Base-by-base conservation (phyloP, 2,329 filamentous ascomycete genomes). In the Alternaria longipes region DNA sequence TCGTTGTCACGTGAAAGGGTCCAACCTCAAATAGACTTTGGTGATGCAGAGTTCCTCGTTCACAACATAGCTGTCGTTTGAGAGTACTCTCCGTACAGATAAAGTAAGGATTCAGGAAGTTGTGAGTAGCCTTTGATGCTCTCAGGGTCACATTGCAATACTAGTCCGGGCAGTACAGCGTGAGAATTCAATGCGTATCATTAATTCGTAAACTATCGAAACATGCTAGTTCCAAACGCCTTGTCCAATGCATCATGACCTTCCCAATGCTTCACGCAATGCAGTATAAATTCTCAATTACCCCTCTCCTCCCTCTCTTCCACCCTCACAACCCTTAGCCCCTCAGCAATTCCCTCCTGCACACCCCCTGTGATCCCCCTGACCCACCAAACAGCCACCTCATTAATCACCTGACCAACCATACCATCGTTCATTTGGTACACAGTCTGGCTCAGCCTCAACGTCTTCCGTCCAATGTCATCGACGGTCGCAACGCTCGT, bases 281-380 rank as follows among this genome's bases (percentile, higher is more conserved):
- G 41, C n/a, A 30, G 26, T 38, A 9, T 4, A 41, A 56, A 46
- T 3, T 5, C 11, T 57, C 56, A 57, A 8, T 42, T 20, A 30
- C 20, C 32, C 36, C n/a, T 52, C 56, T 56, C 56, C 16, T 46
- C 24, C 22, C n/a, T 52, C 56, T 57, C 56, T 12, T 46, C 24
- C 22, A 42, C 41, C 20, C 83, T 82, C 49, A 86, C 62, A 42
- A 84, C 78, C 20, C 78, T 73, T 74, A 87, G 80, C 0, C 86
- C 86, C 62, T 87, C 84, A 1, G 82, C 83, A 36, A 83, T 80
- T 6, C 90, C 89, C 67, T 92, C 88, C 68, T 88, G 87, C 42
- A 92, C 80, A 0, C 90, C 91, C 14, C 87, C 89, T 2, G 87
- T 84, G 52, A 92, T 79, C 20, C 88, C 86, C 63, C 89, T 84